Evolutionary conservation across 257 asterid species (phyloP), one percentile per base, ranked within the genome.

Genomic region (Solanum sitiens): DNA sequence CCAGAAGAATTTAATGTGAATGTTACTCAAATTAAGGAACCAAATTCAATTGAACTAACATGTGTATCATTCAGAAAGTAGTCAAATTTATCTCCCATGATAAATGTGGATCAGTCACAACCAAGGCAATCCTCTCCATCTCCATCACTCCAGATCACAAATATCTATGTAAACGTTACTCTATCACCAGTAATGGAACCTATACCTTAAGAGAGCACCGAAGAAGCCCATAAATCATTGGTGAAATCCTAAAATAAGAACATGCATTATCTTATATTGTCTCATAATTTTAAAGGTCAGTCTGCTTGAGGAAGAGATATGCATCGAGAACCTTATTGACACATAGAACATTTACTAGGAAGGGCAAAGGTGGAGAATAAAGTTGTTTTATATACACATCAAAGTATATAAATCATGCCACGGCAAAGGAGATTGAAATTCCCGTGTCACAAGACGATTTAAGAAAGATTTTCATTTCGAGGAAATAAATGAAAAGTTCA

Each of bases 401-500:
- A 56, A 56, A 56, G 3, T 56, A 56, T 16, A 53, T 7, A 56
- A 16, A 7, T 18, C 23, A 56, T 18, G 4, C 4, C 7, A 3
- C 7, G n/a, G n/a, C 1, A 56, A 10, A 56, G 10, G 11, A 56
- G 4, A 56, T 18, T 53, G 87, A 89, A 85, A n/a, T 86, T 23
- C 71, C 20, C 88, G 5, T 37, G 13, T 83, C 45, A 89, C 6
- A 35, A 83, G 44, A 42, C n/a, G 65, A 72, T 88, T 88, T 45
- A 80, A 74, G 11, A 90, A 87, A 79, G 91, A 89, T 47, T 89
- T 87, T 89, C 88, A 86, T 86, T 90, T 89, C 33, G 89, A 90
- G 80, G 91, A 90, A 44, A 90, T 90, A 88, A 89, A 90, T 73
- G 71, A 47, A 59, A 89, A 89, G 56, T 89, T 89, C 85, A 90